Evolutionary conservation across 805 yeast species (phyloP).

Genomic region (Candida nanaspora): DNA sequence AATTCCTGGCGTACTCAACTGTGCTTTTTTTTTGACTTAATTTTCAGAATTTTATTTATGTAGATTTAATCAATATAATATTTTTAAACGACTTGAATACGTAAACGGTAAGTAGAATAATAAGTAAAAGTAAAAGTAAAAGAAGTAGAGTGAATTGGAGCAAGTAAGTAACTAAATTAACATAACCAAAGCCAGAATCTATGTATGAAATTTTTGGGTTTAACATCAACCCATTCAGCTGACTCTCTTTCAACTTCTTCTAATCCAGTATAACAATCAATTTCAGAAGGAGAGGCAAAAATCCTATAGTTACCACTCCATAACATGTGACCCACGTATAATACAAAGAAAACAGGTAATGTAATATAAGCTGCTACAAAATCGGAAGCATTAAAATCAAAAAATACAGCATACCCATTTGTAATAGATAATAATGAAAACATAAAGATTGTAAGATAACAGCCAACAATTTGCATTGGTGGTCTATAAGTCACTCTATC

Average conservation of each 20-base stretch:
- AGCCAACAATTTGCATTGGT: constrained; percentile 48
- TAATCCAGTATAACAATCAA: constrained; percentile 56
- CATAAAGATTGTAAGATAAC: constrained; percentile 38
- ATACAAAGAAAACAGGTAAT: constrained; percentile 42
- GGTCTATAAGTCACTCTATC: constrained; percentile 55
- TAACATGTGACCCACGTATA: constrained; percentile 52
- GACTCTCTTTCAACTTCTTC: constrained; percentile 51
- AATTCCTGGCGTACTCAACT: too few relatives aligned
- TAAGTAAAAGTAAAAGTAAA: constrained; percentile 23
- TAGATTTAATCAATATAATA: too few relatives aligned
- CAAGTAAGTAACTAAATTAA: constrained; percentile 35
- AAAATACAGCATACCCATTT: constrained; percentile 57
- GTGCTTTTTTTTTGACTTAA: too few relatives aligned
- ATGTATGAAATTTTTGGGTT: constrained; percentile 32
- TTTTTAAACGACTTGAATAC: too few relatives aligned
- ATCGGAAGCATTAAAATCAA: constrained; percentile 38
- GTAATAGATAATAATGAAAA: constrained; percentile 46
- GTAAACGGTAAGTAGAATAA: not conserved
- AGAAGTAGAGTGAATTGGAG: constrained; percentile 51
- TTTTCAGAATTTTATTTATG: too few relatives aligned
- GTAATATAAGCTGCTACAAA: constrained; percentile 66
- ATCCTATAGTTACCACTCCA: constrained; percentile 37
- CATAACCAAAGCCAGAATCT: constrained; percentile 46
- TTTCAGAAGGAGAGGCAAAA: constrained; percentile 45
- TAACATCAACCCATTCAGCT: constrained; percentile 22